Percentiles rank a stretch among this genome's conserved stretches.
phyloP scores from a whole-genome alignment of 495 filamentous ascomycete species.

The Penicillium angulare region DNA sequence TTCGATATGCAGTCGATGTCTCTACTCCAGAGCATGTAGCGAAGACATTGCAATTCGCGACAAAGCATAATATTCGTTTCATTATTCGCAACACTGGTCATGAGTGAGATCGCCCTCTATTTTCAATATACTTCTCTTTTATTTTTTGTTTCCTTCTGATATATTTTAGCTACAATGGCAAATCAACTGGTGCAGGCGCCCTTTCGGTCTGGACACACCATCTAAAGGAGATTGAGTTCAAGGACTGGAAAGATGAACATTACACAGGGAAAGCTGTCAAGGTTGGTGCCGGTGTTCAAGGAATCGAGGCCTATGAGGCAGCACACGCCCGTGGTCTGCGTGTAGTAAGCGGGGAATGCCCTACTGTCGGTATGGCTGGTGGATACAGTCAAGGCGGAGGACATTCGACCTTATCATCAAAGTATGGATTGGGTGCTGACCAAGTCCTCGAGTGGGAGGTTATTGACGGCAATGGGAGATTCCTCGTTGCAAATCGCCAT shows the following conservation, averaged over 20 bases:
- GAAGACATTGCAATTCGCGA: slow-evolving; percentile 44
- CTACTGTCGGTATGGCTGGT: slow-evolving; percentile 43
- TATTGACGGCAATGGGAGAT: slow-evolving; percentile 48
- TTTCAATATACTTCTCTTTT: too few relatives aligned
- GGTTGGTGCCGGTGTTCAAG: slow-evolving; percentile 41
- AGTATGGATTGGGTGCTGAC: slow-evolving; percentile 62
- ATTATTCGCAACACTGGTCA: slow-evolving; percentile 66
- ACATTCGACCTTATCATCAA: slow-evolving; percentile 50
- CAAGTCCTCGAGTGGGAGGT: slow-evolving; percentile 62
- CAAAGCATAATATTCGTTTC: slow-evolving; percentile 56
- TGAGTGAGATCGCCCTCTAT: slow-evolving; percentile 37
- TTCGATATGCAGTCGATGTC: slow-evolving; percentile 49
- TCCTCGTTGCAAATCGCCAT: slow-evolving; percentile 49
- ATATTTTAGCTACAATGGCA: slow-evolving; percentile 42
- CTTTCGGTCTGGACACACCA: slow-evolving; percentile 57
- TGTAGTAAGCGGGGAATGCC: slow-evolving; percentile 36
- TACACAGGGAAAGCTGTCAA: slow-evolving; percentile 53
- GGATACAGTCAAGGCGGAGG: slow-evolving; percentile 64
- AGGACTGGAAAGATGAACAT: slow-evolving; percentile 29
- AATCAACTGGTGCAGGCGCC: slow-evolving; percentile 55
- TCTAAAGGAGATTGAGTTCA: slow-evolving; percentile 44
- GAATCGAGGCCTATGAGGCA: slow-evolving; percentile 42
- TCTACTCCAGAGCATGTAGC: slow-evolving; percentile 28
- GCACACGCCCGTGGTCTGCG: slow-evolving; percentile 28
- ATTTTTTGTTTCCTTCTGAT: too few relatives aligned